Percentiles rank a stretch among this genome's conserved stretches.
Evolutionary conservation across 2,329 filamentous ascomycete genomes (phyloP).

Genomic region (Sclerotinia trifoliorum): DNA sequence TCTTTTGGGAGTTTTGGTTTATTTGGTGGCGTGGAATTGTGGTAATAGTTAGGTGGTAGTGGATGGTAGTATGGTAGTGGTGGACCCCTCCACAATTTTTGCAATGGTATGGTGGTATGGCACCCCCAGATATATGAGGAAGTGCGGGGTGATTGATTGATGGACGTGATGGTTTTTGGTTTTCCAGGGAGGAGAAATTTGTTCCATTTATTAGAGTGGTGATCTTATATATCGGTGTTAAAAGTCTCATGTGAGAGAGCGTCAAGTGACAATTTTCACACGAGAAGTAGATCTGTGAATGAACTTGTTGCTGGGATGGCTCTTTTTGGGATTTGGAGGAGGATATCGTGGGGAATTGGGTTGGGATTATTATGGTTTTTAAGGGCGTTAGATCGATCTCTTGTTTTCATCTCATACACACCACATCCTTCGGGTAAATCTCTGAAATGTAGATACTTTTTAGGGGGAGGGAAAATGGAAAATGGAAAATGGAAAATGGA

Average conservation of each 20-base stretch:
- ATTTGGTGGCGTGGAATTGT: background rate
- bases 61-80: background rate
- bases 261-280: background rate
- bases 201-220: background rate
- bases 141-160: constrained; percentile 1
- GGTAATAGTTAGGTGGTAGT: background rate
- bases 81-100: background rate
- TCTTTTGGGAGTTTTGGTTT: background rate
- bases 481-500: background rate
- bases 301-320: background rate
- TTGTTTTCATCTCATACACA: background rate
- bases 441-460: background rate
- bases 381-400: background rate
- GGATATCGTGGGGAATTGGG: background rate
- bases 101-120: background rate
- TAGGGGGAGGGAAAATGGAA: background rate
- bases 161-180: background rate
- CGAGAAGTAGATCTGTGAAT: background rate
- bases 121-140: constrained; percentile 4
- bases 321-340: too few species aligned
- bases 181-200: background rate
- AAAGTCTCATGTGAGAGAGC: background rate
- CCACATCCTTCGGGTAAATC: too few species aligned
- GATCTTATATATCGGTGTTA: too few species aligned
- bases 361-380: background rate